A percentile compares a stretch with the other conserved stretches of the same genome.
phyloP scores from a whole-genome alignment of 352 stramenopile species.

The Pythium volutum region DNA sequence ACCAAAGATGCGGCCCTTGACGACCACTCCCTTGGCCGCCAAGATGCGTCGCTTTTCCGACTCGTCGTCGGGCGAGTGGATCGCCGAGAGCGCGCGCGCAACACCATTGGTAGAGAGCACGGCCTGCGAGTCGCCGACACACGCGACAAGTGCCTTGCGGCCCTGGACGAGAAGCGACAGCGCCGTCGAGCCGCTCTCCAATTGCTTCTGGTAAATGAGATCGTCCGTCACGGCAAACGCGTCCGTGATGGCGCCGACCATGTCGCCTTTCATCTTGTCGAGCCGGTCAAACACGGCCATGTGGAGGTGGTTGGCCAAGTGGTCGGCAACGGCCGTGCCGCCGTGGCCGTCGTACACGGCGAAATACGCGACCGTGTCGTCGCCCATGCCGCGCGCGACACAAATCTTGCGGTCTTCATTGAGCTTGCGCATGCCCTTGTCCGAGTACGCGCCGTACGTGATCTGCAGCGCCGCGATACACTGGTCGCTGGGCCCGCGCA shows the following conservation, averaged over 20 bases:
- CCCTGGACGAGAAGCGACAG: slow-evolving; percentile 61
- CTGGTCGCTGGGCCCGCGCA: slow-evolving; percentile 46
- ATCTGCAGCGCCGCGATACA: slow-evolving; percentile 50
- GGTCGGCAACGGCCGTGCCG: slow-evolving; percentile 63
- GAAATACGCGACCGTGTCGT: slow-evolving; percentile 76
- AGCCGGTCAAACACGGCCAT: slow-evolving; percentile 54
- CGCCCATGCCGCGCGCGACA: slow-evolving; percentile 38
- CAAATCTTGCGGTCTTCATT: slow-evolving; percentile 78
- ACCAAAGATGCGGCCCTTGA: slow-evolving; percentile 84
- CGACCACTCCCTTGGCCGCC: slow-evolving; percentile 73
- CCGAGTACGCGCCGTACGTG: slow-evolving; percentile 68
- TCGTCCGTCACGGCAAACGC: slow-evolving; percentile 67
- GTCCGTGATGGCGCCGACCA: slow-evolving; percentile 25
- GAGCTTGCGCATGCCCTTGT: slow-evolving; percentile 64
- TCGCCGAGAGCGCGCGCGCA: slow-evolving; percentile 54
- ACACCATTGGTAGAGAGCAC: slow-evolving; percentile 62
- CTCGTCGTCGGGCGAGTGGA: slow-evolving; percentile 64
- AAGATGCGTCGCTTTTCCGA: slow-evolving; percentile 81
- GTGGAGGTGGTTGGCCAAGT: slow-evolving; percentile 60
- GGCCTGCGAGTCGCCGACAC: slow-evolving; percentile 78
- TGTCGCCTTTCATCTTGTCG: slow-evolving; percentile 27
- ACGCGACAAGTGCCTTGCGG: slow-evolving; percentile 50
- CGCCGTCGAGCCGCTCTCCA: slow-evolving; percentile 74
- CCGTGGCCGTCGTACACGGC: slow-evolving; percentile 85
- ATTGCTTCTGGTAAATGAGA: slow-evolving; percentile 62